Evolutionary conservation across 768 basidiomycete species (phyloP), one percentile per base, ranked within the genome.

Genomic region (Galerina sulciceps): DNA sequence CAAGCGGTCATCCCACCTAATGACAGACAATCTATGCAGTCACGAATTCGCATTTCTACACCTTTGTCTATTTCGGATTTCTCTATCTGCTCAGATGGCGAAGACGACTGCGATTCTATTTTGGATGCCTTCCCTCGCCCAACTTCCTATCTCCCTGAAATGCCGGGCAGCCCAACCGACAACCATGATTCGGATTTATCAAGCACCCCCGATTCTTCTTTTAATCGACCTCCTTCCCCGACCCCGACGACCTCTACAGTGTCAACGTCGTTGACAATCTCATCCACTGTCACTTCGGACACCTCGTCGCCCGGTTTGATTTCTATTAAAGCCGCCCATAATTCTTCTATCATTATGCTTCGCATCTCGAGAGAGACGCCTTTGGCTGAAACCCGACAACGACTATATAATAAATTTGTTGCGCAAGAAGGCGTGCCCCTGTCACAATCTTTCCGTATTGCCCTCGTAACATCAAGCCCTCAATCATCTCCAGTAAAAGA

Each of bases 321-420:
- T 46, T 75, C 80, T 1, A 80, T 91, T 75, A 92, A 92, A 73
- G 90, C 85, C 4, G 80, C 80, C 43, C 82, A 84, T 62, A 81
- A 84, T 63, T 80, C 85, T 57, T 74, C 79, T 37, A 85, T 88
- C 60, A 77, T 91, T 61, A 68, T 88, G 45, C 78, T 91, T 38
- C 85, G 87, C 51, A 70, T 80, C 8, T 68, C 81, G 5, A 76
- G 77, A 61, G 72, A 76, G 36, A 74, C 75, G 46, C 45, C 80
- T 15, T 79, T 86, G 53, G 62, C 67, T 15, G 84, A 84, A 36
- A 60, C 90, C 10, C 85, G 86, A 51, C 73, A 73, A 47, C 79
- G 80, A 49, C 71, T 91, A 13, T 81, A 82, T 60, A 83, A 85
- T 47, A 90, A 89, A 65, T 86, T 91, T 65, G 76, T 81, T n/a